phyloP scores from a whole-genome alignment of 1,284 basidiomycete species.

The Pyrrhoderma noxium region DNA sequence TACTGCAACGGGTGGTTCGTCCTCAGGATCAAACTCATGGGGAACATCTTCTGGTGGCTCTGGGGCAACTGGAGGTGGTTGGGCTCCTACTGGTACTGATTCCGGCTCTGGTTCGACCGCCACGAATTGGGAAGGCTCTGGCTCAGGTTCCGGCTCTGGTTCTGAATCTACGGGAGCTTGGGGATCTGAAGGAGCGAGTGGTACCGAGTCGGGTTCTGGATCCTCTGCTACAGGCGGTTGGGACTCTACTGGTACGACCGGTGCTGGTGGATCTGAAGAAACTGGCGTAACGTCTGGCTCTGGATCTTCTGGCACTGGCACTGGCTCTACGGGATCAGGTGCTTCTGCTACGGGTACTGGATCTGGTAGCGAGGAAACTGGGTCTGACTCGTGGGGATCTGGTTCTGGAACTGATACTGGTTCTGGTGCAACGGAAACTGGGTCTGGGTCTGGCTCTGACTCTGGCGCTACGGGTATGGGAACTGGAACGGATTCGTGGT shows the following conservation, averaged over 20 bases:
- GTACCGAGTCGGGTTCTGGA: neutral
- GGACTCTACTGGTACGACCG: neutral
- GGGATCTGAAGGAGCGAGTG: too few relatives aligned
- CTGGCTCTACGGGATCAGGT: neutral
- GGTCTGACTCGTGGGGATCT: neutral
- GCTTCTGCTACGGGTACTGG: neutral
- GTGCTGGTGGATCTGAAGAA: neutral
- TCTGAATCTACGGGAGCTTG: too few relatives aligned
- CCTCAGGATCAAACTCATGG: neutral
- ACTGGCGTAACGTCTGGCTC: neutral
- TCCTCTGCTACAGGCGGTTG: neutral
- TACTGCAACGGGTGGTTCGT: neutral
- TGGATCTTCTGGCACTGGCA: neutral
- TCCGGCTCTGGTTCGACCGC: neutral
- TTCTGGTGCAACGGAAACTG: neutral
- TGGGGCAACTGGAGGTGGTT: neutral
- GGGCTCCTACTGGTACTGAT: conserved; percentile 1
- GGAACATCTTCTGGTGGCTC: neutral
- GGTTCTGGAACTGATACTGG: neutral
- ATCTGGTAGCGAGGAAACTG: neutral
- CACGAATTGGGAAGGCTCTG: neutral
- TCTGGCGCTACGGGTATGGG: neutral
- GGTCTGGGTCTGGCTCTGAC: neutral
- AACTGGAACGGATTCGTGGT: neutral
- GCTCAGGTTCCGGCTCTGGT: conserved; percentile 1